These are phyloP conservation scores for Astrephomene gubernaculifera DNA, from an alignment of 139 green algal species.

Conservation along the genomic window DNA sequence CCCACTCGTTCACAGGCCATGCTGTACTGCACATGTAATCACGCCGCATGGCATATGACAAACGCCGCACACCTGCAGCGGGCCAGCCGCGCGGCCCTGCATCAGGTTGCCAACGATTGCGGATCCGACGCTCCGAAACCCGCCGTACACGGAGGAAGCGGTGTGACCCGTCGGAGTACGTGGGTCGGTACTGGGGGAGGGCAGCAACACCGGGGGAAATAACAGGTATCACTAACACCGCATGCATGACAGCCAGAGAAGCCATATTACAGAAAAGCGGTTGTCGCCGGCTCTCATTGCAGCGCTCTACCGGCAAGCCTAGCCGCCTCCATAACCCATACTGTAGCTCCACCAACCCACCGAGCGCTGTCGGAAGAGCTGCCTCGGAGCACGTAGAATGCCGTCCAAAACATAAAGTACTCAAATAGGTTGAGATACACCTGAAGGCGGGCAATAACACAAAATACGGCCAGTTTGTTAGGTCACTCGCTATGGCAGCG, in stretches of 20 bases:
- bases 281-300: too few relatives aligned
- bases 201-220: background rate
- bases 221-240: too few relatives aligned
- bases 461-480: too few relatives aligned
- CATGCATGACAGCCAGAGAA: too few relatives aligned
- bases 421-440: slow-evolving; percentile 76
- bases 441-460: background rate
- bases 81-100: background rate
- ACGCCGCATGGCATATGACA: too few relatives aligned
- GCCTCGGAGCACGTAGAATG: slow-evolving; percentile 85
- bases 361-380: slow-evolving; percentile 13
- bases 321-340: too few relatives aligned
- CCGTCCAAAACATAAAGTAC: slow-evolving; percentile 88
- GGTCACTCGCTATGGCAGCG: too few relatives aligned
- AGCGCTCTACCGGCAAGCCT: background rate
- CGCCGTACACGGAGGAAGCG: background rate
- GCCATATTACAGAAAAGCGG: too few relatives aligned
- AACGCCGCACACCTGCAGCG: slow-evolving; percentile 24
- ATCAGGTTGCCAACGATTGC: slow-evolving; percentile 32
- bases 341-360: slow-evolving; percentile 13
- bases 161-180: background rate
- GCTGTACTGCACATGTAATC: too few relatives aligned
- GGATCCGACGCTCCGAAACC: slow-evolving; percentile 7
- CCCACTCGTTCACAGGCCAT: too few relatives aligned
- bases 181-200: background rate